Conservation (phyloP, 1,284 basidiomycete species). For the Ceratobasidium theobromae region DNA sequence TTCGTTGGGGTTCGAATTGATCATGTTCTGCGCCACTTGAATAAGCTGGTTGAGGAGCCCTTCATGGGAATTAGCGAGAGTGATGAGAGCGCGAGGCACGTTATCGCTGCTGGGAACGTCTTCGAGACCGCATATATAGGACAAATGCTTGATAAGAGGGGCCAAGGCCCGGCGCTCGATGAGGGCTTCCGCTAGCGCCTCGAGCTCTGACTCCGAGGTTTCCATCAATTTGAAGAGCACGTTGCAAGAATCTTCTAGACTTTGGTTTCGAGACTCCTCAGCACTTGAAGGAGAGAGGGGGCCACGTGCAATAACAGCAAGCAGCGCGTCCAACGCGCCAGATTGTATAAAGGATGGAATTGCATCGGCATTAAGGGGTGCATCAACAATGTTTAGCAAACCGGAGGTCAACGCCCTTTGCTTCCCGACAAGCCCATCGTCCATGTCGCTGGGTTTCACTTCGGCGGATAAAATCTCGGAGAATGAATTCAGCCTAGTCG, state of each 20-base stretch:
- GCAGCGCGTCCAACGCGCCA: constrained; percentile 18
- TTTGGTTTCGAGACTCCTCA: background rate
- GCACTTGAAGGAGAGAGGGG: background rate
- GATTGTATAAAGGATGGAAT: constrained; percentile 1
- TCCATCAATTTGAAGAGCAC: background rate
- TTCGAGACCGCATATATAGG: constrained; percentile 10
- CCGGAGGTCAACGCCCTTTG: background rate
- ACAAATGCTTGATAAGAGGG: constrained; percentile 2
- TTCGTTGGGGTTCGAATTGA: background rate
- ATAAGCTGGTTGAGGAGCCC: background rate
- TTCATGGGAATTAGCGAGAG: background rate
- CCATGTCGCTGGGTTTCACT: background rate
- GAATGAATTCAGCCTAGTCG: constrained; percentile 1
- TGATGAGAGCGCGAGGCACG: background rate
- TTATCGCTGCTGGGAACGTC: background rate
- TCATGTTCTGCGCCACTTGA: background rate
- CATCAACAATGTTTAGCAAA: background rate
- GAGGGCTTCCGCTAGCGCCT: background rate
- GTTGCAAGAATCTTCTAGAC: background rate
- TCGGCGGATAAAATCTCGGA: background rate
- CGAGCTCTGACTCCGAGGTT: background rate
- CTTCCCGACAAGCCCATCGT: background rate
- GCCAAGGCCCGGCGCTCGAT: constrained; percentile 1
- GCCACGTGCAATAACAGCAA: background rate
- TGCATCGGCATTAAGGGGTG: constrained; percentile 3